Evolutionary conservation across 768 basidiomycete genomes (phyloP).

Genomic region (Auricularia auricula-judae): DNA sequence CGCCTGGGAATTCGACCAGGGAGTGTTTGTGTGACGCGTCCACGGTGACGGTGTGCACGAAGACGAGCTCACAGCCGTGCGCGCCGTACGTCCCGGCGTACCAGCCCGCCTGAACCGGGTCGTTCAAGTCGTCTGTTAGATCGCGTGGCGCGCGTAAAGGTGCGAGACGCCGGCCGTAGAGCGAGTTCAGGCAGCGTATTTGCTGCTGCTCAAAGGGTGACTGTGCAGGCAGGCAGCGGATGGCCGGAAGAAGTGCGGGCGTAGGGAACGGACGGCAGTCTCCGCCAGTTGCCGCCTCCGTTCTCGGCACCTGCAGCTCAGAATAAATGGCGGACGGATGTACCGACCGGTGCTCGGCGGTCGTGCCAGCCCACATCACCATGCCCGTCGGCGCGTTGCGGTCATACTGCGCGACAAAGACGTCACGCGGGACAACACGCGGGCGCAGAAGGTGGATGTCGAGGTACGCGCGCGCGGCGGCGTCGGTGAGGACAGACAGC

Average conservation of each 20-base stretch:
- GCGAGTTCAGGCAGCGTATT: background rate
- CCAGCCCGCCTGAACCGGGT: background rate
- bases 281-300: background rate
- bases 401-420: background rate
- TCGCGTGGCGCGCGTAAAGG: background rate
- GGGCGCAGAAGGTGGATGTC: background rate
- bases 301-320: background rate
- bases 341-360: background rate
- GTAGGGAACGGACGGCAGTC: background rate
- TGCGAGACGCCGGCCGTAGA: background rate
- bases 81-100: background rate
- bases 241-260: background rate
- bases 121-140: background rate
- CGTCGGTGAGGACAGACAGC: background rate
- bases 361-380: too few relatives aligned
- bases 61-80: background rate
- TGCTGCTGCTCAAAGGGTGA: background rate
- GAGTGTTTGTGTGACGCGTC: background rate
- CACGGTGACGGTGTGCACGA: background rate
- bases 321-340: background rate
- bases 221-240: background rate
- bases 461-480: background rate
- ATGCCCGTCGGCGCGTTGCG: too few relatives aligned
- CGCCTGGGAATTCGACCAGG: background rate
- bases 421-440: background rate